Percentiles rank a stretch among this genome's conserved stretches.
These are phyloP conservation scores for Talaromyces sp. DNA, from an alignment of 2,329 filamentous ascomycete genomes.

Conservation along the genomic window DNA sequence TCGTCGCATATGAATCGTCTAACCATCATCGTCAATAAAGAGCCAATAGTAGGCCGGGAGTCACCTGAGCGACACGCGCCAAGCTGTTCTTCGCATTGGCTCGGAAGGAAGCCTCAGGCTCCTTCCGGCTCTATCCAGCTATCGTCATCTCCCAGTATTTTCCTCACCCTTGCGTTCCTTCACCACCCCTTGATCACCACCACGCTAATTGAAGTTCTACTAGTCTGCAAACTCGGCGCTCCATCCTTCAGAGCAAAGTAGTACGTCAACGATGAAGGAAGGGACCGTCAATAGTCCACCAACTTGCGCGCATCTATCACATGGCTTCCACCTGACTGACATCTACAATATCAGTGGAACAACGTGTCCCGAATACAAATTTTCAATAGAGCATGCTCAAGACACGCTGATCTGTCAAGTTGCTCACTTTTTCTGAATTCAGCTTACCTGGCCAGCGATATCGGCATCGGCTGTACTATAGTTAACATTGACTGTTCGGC, in stretches of 20 bases:
- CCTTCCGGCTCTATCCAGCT: not conserved
- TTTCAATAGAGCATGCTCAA: not conserved
- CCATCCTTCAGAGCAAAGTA: not conserved
- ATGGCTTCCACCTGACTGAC: slow-evolving; percentile 6
- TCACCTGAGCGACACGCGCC: slow-evolving; percentile 1
- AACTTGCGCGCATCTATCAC: not conserved
- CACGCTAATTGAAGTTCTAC: not conserved
- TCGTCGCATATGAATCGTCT: not conserved
- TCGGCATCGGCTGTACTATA: not conserved
- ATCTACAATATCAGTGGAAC: not conserved
- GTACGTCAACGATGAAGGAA: not conserved
- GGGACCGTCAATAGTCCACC: slow-evolving; percentile 21
- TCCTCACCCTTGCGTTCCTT: slow-evolving; percentile 1
- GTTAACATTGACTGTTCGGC: not conserved
- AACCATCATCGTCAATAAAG: not conserved
- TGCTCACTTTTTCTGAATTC: not conserved
- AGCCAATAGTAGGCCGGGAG: slow-evolving; percentile 6
- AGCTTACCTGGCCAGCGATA: not conserved
- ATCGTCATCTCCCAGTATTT: not conserved
- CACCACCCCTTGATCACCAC: not conserved
- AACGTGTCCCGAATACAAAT: not conserved
- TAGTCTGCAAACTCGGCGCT: too few species aligned
- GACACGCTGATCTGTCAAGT: not conserved
- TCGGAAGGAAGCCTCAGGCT: not conserved
- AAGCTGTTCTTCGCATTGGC: not conserved